Evolutionary conservation across 2,329 filamentous ascomycete genomes (phyloP), one percentile per base, ranked within the genome.

Genomic region (Colletotrichum euphorbiae): DNA sequence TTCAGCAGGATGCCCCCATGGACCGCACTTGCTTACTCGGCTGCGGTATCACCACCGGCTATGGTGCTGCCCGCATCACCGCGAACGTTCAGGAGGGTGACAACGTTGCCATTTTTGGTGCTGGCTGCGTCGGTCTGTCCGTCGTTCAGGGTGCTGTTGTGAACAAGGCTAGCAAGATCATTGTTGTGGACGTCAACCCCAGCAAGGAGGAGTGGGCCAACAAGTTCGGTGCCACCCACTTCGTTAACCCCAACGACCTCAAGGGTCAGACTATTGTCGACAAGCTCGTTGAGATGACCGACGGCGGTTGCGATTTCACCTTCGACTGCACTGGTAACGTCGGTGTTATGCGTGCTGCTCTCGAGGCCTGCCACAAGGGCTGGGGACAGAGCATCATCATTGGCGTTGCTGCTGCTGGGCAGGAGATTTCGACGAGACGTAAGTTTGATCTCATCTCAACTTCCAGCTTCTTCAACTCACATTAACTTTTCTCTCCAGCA

Each of bases 251-350:
- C 50, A 90, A 87, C 68, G 91, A 95, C 80, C 84, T 95, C 70
- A 85, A 88, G 73, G 87, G 86, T 71, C 91, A 95, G 86, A 93
- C 88, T 69, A 92, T 98, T 74, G 93, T 97, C 75, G 93, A 97
- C 77, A 91, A 95, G 84, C 87, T 99, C 72, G 89, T 98, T 73
- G 95, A 98, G 82, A 94, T 98, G 91, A 99, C 96, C 2, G 96
- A 98, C 76, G 96, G 96, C 72, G 96, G 96, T 58, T 97, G 94
- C 79, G 96, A 99, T 84, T 98, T 98, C 85, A 99, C 96, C 56
- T 99, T 99, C 79, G 96, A 99, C 85, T 98, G 96, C 87, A 99
- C 96, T 6, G 96, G 96, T 69, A 98, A 98, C 77, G 94, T 98
- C 60, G 89, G 90, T 74, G 96, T 99, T 63, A 99, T 97, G 96